Evolutionary conservation across 306 rosid species (phyloP), one percentile per base, ranked within the genome.

Genomic region (Geum urbanum): DNA sequence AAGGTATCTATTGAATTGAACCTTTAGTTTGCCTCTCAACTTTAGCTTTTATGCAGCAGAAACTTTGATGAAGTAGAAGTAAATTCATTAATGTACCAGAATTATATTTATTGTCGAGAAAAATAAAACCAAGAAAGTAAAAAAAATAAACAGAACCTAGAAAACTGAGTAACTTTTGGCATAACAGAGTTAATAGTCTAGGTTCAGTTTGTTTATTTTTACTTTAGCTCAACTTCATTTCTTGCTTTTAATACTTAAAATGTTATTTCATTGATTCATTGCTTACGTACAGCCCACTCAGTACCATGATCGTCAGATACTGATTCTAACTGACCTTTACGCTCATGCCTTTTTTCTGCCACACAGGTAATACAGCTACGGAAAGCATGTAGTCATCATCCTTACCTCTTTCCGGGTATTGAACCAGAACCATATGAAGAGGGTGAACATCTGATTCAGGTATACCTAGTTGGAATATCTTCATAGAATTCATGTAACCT

Each of bases 341-440:
- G 63, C 66, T 63, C 55, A 51, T 19, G 66, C 76, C 48, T 61
- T 70, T 85, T 85, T n/a, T 39, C 58, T 74, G 73, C 49, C 59
- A 54, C 54, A 58, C 76, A 92, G 98, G 98, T 92, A 57, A 51
- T 92, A 62, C 98, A 90, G 22, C 83, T 90, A 67, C 85, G 98
- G 75, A 92, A 92, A 85, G 82, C 94, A 63, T 86, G 98, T 74
- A 92, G 97, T 81, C 97, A 92, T 84, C 98, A 92, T 84, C 98
- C 98, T 37, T 90, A 88, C 82, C 96, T 92, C 59, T 92, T 92
- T 73, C 96, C 96, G 44, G 94, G 98, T 71, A 86, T 92, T 77
- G 98, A 92, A 87, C 96, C 98, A 6, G 98, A 92, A 84, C 98
- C 98, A 10, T 92, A 84, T 62, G 94, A 86, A 81, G 98, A 92